Evolutionary conservation across 495 filamentous ascomycete species (phyloP).

Genomic region (Pseudoneurospora amorphoporcata): DNA sequence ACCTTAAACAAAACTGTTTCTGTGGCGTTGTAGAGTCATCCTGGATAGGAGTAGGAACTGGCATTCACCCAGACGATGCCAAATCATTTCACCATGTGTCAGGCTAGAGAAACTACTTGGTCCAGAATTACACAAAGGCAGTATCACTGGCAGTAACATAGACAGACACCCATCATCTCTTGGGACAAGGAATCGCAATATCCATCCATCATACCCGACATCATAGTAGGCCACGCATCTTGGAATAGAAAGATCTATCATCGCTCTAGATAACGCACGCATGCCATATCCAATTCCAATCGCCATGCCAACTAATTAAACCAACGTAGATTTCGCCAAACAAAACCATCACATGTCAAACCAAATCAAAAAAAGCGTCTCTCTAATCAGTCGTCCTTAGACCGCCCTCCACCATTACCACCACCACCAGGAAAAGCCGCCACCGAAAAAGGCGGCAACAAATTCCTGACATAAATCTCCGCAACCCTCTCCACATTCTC

Average conservation of each 20-base stretch:
- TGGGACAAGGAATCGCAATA: background rate
- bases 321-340: background rate
- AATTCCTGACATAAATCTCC: constrained; percentile 39
- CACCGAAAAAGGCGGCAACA: constrained; percentile 26
- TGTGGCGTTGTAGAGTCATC: background rate
- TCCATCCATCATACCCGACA: background rate
- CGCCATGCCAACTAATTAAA: background rate
- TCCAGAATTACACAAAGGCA: background rate
- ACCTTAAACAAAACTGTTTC: background rate
- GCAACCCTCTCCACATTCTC: constrained; percentile 39
- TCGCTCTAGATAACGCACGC: background rate
- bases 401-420: background rate
- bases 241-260: background rate
- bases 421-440: background rate
- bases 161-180: background rate
- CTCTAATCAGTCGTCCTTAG: background rate
- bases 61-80: background rate
- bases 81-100: background rate
- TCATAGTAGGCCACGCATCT: background rate
- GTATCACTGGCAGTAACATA: background rate
- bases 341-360: background rate
- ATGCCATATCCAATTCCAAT: background rate
- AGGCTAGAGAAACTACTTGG: background rate
- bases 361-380: background rate
- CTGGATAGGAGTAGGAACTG: background rate